Percentiles rank a stretch among this genome's conserved stretches.
These are phyloP conservation scores for Monosporascus cannonballus DNA, from an alignment of 2,329 filamentous ascomycete genomes.

Conservation along the genomic window DNA sequence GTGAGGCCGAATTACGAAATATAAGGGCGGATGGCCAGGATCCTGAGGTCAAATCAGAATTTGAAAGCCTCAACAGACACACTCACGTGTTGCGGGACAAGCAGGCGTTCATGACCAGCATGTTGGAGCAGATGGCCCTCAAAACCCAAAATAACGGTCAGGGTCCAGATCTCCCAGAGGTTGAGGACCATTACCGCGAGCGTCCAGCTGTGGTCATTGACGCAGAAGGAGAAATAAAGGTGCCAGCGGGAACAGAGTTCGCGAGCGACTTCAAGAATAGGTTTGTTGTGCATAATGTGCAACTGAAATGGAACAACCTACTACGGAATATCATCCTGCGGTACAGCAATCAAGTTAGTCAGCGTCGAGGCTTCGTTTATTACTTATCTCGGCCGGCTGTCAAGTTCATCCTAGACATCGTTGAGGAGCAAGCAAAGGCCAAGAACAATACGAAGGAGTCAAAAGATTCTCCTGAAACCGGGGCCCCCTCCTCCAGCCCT, in stretches of 20 bases:
- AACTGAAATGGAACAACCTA: constrained; percentile 97
- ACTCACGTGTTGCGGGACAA: constrained; percentile 51
- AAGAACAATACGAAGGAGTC: constrained; percentile 37
- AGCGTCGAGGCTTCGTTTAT: constrained; percentile 92
- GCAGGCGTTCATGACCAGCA: constrained; percentile 51
- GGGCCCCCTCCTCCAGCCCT: constrained; percentile 25
- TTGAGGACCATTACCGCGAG: constrained; percentile 19
- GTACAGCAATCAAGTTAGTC: constrained; percentile 95
- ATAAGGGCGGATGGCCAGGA: constrained; percentile 46
- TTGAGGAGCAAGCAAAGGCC: constrained; percentile 83
- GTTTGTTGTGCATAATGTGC: constrained; percentile 96
- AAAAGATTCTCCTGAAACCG: constrained; percentile 18
- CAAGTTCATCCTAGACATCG: constrained; percentile 96
- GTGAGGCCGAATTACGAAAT: constrained; percentile 67
- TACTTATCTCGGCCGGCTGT: constrained; percentile 93
- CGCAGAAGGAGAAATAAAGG: constrained; percentile 56
- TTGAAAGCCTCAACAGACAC: constrained; percentile 54
- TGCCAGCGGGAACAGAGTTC: constrained; percentile 70
- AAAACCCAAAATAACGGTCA: constrained; percentile 27
- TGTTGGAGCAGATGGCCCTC: constrained; percentile 45
- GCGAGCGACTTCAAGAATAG: constrained; percentile 96
- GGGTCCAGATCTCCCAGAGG: constrained; percentile 8
- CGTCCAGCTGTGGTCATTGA: constrained; percentile 36
- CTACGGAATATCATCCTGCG: constrained; percentile 92
- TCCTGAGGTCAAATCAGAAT: constrained; percentile 47